Conservation (phyloP, 2,329 filamentous ascomycete species). For the Verticillium longisporum region DNA sequence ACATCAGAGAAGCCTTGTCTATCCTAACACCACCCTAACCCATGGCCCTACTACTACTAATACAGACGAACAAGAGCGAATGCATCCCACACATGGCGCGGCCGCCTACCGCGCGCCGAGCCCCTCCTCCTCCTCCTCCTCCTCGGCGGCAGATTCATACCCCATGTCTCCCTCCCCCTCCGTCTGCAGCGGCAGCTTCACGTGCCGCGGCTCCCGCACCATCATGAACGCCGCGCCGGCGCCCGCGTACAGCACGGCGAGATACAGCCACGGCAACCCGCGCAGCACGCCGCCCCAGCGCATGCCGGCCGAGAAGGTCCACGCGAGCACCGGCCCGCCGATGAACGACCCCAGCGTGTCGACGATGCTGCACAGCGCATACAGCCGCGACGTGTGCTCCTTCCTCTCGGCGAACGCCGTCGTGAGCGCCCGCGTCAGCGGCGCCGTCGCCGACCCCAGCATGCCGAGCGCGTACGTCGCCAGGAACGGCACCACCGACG, state of each 20-base stretch:
- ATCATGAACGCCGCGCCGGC: conserved; percentile 21
- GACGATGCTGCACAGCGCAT: conserved; percentile 31
- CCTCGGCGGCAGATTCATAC: conserved; percentile 4
- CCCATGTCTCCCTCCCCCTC: conserved; percentile 1
- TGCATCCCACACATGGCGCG: too few species aligned
- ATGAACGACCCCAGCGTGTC: conserved; percentile 31
- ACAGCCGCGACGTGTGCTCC: conserved; percentile 30
- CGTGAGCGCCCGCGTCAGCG: conserved; percentile 30
- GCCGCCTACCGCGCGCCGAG: too few species aligned
- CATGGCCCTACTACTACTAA: too few species aligned
- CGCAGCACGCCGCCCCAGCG: conserved; percentile 26
- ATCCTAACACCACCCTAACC: too few species aligned
- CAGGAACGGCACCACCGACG: conserved; percentile 25
- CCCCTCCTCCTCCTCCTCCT: neutral
- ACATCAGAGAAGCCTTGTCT: too few species aligned
- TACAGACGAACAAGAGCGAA: too few species aligned
- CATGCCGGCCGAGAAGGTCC: conserved; percentile 28
- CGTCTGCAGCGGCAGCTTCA: conserved; percentile 1
- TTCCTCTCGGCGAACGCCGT: conserved; percentile 27
- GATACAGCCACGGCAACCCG: conserved; percentile 33
- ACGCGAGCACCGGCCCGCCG: conserved; percentile 31
- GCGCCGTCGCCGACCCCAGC: conserved; percentile 28
- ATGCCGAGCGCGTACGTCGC: conserved; percentile 27
- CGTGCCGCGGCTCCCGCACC: conserved; percentile 23
- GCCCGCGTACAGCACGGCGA: conserved; percentile 21